phyloP scores from a whole-genome alignment of 2,329 filamentous ascomycete species.

The Phialophora tarda region DNA sequence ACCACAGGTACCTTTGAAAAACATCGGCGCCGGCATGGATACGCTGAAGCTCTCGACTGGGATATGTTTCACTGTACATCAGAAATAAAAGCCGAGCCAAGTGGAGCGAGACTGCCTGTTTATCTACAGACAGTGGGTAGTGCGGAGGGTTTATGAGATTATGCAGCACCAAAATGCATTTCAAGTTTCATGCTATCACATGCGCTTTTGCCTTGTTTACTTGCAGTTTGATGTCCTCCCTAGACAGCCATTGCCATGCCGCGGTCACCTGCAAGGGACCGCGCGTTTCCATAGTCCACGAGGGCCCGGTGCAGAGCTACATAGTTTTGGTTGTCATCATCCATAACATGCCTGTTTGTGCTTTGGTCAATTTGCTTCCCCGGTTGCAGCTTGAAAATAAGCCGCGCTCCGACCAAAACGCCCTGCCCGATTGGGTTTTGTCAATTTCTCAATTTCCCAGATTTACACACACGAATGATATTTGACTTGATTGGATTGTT shows the following conservation, averaged over 20 bases:
- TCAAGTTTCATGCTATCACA: conserved; percentile 40
- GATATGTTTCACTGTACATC: conserved; percentile 14
- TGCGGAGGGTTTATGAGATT: conserved; percentile 15
- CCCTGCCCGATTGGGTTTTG: not conserved
- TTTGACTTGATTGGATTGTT: not conserved
- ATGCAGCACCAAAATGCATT: conserved; percentile 44
- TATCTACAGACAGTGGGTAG: not conserved
- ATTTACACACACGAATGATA: not conserved
- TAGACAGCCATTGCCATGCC: not conserved
- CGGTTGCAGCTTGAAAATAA: not conserved
- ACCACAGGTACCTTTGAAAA: not conserved
- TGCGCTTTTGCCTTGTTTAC: not conserved
- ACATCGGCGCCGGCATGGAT: not conserved
- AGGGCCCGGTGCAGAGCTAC: not conserved
- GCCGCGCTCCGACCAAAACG: conserved; percentile 1
- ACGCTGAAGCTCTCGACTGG: not conserved
- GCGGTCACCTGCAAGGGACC: not conserved
- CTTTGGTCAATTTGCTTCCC: not conserved
- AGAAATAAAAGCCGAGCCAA: conserved; percentile 9
- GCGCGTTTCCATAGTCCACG: not conserved
- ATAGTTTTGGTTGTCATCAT: not conserved
- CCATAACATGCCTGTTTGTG: not conserved
- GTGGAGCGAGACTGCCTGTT: conserved; percentile 1
- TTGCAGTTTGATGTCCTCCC: not conserved
- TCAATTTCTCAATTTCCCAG: conserved; percentile 4